These are phyloP conservation scores for Echites panduratus DNA, from an alignment of 257 asterid species.

Conservation along the genomic window DNA sequence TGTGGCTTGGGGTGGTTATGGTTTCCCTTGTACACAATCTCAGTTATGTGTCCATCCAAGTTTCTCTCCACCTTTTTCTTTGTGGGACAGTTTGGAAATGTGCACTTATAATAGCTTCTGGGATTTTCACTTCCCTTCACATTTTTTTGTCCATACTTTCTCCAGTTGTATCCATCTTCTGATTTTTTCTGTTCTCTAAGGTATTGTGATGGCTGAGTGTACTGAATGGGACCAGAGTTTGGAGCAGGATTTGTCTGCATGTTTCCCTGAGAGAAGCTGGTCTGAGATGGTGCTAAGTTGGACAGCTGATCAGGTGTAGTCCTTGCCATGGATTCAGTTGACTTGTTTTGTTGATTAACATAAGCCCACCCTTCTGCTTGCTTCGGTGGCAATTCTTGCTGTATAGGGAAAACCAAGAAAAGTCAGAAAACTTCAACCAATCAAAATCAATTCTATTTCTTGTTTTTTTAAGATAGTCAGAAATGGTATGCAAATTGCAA, in stretches of 20 bases:
- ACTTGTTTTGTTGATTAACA: conserved; percentile 22
- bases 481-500: too few relatives aligned
- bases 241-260: conserved; percentile 27
- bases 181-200: conserved; percentile 64
- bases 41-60: conserved; percentile 75
- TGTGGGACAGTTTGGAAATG: conserved; percentile 69
- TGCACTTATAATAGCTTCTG: conserved; percentile 82
- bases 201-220: conserved; percentile 46
- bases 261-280: conserved; percentile 27
- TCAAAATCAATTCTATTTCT: not conserved
- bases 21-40: conserved; percentile 80
- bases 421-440: not conserved
- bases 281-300: conserved; percentile 27
- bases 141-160: conserved; percentile 81
- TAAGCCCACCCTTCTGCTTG: conserved; percentile 30
- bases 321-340: conserved; percentile 23
- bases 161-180: conserved; percentile 87
- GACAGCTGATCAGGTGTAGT: conserved; percentile 22
- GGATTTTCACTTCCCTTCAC: conserved; percentile 90
- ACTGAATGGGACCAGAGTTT: conserved; percentile 11
- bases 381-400: conserved; percentile 40
- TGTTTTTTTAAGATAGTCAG: not conserved
- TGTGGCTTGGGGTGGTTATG: conserved; percentile 94
- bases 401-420: conserved; percentile 9
- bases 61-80: conserved; percentile 86